Percentiles rank a stretch among this genome's conserved stretches.
These are phyloP conservation scores for Quercus wislizeni DNA, from an alignment of 306 rosid species.

Conservation along the genomic window DNA sequence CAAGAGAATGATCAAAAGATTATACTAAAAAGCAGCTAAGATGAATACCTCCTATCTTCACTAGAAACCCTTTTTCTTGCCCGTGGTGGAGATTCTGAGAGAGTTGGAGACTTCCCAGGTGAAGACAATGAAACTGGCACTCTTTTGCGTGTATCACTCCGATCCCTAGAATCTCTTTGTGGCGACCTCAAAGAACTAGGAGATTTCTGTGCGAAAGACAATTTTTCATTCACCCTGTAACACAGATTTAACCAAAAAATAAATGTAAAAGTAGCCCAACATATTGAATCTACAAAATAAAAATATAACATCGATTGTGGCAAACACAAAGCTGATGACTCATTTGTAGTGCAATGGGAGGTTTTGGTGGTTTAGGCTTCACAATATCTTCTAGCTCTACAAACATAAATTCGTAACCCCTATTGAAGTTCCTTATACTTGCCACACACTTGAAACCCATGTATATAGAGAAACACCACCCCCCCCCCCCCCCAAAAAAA, in stretches of 20 bases:
- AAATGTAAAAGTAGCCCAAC: background rate
- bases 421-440: background rate
- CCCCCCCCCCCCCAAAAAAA: no score
- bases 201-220: slow-evolving; percentile 25
- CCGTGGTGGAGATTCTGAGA: slow-evolving; percentile 43
- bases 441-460: background rate
- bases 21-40: slow-evolving; percentile 2
- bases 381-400: background rate
- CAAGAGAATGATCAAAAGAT: slow-evolving; percentile 7
- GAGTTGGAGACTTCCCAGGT: slow-evolving; percentile 40
- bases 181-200: slow-evolving; percentile 41
- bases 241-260: slow-evolving; percentile 14
- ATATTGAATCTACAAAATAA: background rate
- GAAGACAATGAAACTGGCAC: slow-evolving; percentile 35
- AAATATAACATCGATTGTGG: background rate
- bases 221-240: slow-evolving; percentile 41
- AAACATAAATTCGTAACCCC: background rate
- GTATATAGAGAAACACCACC: background rate
- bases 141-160: slow-evolving; percentile 29
- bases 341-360: background rate
- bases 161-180: slow-evolving; percentile 33
- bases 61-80: slow-evolving; percentile 36
- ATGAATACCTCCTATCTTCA: slow-evolving; percentile 56
- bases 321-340: background rate
- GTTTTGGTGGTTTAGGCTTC: background rate